phyloP scores from a whole-genome alignment of 2,329 filamentous ascomycete genomes.

The Zasmidium cellare region DNA sequence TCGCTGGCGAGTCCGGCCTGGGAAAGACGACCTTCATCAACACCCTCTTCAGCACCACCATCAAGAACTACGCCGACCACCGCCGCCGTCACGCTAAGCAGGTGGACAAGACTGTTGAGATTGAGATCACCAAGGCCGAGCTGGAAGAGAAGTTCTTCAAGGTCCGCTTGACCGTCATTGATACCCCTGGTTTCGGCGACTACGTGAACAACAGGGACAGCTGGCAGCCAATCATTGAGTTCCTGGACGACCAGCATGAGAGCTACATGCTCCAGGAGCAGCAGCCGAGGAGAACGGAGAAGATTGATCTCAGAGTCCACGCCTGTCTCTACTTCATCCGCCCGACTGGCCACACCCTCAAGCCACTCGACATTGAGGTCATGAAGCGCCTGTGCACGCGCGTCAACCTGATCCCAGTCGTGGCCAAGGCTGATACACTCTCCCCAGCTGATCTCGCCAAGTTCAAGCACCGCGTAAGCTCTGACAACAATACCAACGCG shows the following conservation, averaged over 20 bases:
- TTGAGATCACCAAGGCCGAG: conserved; percentile 99
- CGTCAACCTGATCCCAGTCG: conserved; percentile 96
- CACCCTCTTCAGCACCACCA: conserved; percentile 99
- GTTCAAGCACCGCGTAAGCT: conserved; percentile 88
- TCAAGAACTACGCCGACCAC: conserved; percentile 99
- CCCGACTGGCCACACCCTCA: conserved; percentile 95
- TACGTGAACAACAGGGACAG: conserved; percentile 99
- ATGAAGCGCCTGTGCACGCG: conserved; percentile 99
- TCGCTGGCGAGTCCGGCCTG: conserved; percentile 95
- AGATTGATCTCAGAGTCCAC: conserved; percentile 98
- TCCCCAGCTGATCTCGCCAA: conserved; percentile 87
- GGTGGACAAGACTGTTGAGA: conserved; percentile 99
- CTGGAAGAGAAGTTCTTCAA: conserved; percentile 99
- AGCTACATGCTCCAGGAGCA: conserved; percentile 99
- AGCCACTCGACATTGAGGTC: conserved; percentile 98
- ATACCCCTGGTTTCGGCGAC: conserved; percentile 98
- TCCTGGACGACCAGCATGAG: conserved; percentile 99
- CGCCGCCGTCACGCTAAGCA: conserved; percentile 99
- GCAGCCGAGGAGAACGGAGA: conserved; percentile 95
- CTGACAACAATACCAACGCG: too few species aligned
- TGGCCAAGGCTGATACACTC: conserved; percentile 97
- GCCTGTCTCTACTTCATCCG: conserved; percentile 99
- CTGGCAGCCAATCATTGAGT: conserved; percentile 99
- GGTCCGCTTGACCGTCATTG: conserved; percentile 97
- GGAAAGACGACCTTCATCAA: conserved; percentile 99